These are phyloP conservation scores for Haberlea rhodopensis DNA, from an alignment of 257 asterid genomes.

Conservation along the genomic window DNA sequence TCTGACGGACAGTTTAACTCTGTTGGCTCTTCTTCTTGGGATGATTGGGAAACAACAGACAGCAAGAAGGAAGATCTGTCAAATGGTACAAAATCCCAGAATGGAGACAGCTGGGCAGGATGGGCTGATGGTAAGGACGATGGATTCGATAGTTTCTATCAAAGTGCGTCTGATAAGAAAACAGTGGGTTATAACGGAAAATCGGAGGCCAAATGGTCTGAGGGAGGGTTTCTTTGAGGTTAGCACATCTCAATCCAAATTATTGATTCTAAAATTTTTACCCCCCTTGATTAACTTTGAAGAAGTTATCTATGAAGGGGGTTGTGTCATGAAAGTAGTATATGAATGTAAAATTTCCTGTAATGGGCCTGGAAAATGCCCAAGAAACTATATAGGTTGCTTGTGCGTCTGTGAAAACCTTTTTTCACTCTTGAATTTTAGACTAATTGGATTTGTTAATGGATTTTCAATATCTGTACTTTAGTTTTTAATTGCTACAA, in stretches of 20 bases:
- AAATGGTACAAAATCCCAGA: conserved; percentile 41
- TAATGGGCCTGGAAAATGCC: conserved; percentile 33
- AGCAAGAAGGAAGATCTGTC: conserved; percentile 44
- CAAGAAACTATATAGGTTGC: conserved; percentile 29
- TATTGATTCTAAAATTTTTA: conserved; percentile 24
- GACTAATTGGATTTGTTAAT: conserved; percentile 33
- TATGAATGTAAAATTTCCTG: conserved; percentile 38
- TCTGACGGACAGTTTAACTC: conserved; percentile 41
- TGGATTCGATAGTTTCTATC: conserved; percentile 43
- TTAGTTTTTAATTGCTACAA: background rate
- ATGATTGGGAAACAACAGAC: conserved; percentile 72
- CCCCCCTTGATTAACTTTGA: conserved; percentile 25
- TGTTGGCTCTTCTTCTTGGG: conserved; percentile 61
- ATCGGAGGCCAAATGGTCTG: conserved; percentile 64
- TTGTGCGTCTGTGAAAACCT: conserved; percentile 30
- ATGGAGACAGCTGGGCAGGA: conserved; percentile 83
- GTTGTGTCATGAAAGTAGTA: no score
- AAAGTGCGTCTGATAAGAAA: conserved; percentile 48
- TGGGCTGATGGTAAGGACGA: conserved; percentile 88
- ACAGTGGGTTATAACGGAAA: conserved; percentile 45
- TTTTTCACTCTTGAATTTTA: conserved; percentile 22
- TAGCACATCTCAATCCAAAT: conserved; percentile 18
- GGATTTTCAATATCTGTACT: background rate
- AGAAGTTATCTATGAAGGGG: conserved; percentile 31
- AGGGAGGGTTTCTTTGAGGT: conserved; percentile 72